Percentiles rank a stretch among this genome's conserved stretches.
Evolutionary conservation across 2,329 filamentous ascomycete species (phyloP).

Genomic region (Ascochyta viciae-villosae): DNA sequence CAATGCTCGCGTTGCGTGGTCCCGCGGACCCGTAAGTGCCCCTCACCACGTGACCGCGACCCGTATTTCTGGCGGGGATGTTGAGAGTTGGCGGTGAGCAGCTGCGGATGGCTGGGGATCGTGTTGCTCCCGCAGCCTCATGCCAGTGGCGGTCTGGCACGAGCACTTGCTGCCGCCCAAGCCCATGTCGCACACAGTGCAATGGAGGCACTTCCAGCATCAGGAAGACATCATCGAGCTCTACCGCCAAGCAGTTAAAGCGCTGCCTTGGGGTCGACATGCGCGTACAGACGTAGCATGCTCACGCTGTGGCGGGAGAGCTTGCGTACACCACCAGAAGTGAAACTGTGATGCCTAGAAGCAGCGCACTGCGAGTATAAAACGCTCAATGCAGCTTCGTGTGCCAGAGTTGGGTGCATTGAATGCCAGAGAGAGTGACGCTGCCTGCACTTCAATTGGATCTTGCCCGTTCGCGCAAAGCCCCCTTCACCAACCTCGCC

Average conservation of each 20-base stretch:
- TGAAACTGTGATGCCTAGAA: conserved; percentile 23
- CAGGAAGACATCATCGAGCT: conserved; percentile 1
- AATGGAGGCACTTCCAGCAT: conserved; percentile 20
- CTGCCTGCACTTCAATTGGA: conserved; percentile 19
- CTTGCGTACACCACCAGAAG: conserved; percentile 40
- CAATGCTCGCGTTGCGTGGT: conserved; percentile 12
- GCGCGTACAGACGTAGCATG: conserved; percentile 26
- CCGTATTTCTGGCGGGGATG: conserved; percentile 22
- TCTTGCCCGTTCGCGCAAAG: conserved; percentile 34
- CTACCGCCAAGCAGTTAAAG: conserved; percentile 32
- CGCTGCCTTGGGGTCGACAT: conserved; percentile 39
- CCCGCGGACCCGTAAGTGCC: conserved; percentile 26
- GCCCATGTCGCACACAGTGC: conserved; percentile 29
- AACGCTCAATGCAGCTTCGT: conserved; percentile 4
- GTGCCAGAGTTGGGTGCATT: conserved; percentile 9
- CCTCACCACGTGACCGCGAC: conserved; percentile 43
- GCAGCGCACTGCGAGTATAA: conserved; percentile 23
- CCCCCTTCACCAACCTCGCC: conserved; percentile 35
- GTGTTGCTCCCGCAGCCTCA: conserved; percentile 21
- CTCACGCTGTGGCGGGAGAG: conserved; percentile 42
- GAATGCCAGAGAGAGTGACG: conserved; percentile 6
- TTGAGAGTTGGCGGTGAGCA: conserved; percentile 47
- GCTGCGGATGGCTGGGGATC: conserved; percentile 42
- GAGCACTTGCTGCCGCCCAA: conserved; percentile 25
- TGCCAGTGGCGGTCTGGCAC: conserved; percentile 26